Conservation (phyloP, 371 early-diverging fungal species). For the Rhizopus delemar region DNA sequence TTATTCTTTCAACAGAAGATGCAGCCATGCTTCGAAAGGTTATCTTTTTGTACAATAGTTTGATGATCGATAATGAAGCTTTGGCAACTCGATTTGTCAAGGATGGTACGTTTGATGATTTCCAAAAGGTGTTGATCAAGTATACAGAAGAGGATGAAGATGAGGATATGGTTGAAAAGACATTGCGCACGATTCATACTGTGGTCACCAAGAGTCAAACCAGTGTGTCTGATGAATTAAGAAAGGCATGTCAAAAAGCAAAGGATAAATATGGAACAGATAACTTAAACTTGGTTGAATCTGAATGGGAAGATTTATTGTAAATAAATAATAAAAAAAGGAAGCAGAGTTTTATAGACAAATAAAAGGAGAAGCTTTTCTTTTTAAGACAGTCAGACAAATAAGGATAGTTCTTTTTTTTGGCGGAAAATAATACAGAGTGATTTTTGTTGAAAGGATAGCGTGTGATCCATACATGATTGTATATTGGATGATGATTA, state of each 20-base stretch:
- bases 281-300: conserved; percentile 39
- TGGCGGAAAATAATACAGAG: no score
- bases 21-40: conserved; percentile 55
- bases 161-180: conserved; percentile 72
- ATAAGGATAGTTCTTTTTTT: no score
- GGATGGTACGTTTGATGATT: conserved; percentile 42
- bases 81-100: conserved; percentile 30
- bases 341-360: no score
- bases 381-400: no score
- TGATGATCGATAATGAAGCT: conserved; percentile 52
- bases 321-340: conserved; percentile 10
- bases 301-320: conserved; percentile 51
- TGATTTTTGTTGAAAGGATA: no score
- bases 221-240: conserved; percentile 27
- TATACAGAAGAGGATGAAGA: conserved; percentile 53
- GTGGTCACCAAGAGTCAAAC: conserved; percentile 28
- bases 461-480: no score
- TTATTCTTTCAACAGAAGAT: conserved; percentile 50
- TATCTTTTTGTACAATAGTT: conserved; percentile 63
- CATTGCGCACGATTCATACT: conserved; percentile 45
- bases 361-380: no score
- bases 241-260: conserved; percentile 36
- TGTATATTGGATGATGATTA: no score
- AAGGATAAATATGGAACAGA: conserved; percentile 44
- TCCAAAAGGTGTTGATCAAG: conserved; percentile 39